Evolutionary conservation across 176 grass and related monocot species (phyloP), one percentile per base, ranked within the genome.

Genomic region (Carex pumila): DNA sequence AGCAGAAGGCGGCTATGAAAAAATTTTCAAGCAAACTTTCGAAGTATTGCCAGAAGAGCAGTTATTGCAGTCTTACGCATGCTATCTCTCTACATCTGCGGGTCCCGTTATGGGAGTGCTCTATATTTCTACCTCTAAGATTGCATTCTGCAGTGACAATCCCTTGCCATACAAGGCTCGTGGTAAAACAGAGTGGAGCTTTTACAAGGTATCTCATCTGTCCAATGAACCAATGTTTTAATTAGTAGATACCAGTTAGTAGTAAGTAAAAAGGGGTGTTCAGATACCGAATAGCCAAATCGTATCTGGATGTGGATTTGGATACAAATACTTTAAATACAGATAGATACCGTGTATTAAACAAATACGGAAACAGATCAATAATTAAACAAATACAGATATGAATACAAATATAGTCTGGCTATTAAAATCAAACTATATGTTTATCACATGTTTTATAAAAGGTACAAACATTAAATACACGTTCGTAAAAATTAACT

Each of bases 1-100:
- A 89, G 93, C 93, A 61, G 93, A 96, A 93, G 93, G 93, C 79
- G 93, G 93, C 55, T 96, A 96, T 86, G 93, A 96, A 13, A 96
- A 88, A 88, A 96, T 96, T 89, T 96, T 96, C 84, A 92, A 21
- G 81, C 93, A 96, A 59, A 96, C 93, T 55, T 96, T 96, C 0
- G 93, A 96, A 84, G 84, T 83, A 84, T 72, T 89, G 63, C 89
- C 90, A 25, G 93, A 96, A 15, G 93, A 96, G 80, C 87, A 89
- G 75, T 88, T 96, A 82, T 92, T 89, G 83, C 79, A 93, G 83
- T 91, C 87, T 50, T 93, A 88, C 64, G 93, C 93, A 0, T 96
- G 93, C 83, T 96, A 96, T 85, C 83, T 96, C n/a, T 96, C 93
- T 58, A 96, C 93, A 64, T 96, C 93, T 59, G 93, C 93, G 73